phyloP scores from a whole-genome alignment of 73 alveolate genomes.

The Paramecium tetraurelia region DNA sequence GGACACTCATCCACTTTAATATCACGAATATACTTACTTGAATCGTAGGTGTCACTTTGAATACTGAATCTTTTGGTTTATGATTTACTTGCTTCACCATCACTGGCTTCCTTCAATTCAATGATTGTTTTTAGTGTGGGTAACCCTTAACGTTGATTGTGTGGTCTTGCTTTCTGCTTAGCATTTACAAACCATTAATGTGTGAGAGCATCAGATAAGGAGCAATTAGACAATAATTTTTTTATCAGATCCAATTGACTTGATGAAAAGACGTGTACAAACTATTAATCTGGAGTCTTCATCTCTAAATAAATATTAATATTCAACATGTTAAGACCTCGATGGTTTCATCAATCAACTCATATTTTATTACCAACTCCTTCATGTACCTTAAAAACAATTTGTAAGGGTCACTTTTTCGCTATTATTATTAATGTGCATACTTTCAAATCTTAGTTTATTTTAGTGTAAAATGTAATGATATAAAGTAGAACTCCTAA shows the following conservation, averaged over 20 bases:
- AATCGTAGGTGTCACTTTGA: neutral
- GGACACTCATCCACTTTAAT: neutral
- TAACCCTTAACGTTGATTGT: neutral
- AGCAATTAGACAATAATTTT: neutral
- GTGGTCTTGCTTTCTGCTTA: constrained; percentile 2
- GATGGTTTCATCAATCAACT: neutral
- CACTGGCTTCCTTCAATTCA: constrained; percentile 35
- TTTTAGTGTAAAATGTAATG: neutral
- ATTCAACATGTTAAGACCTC: neutral
- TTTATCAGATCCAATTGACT: constrained; percentile 29
- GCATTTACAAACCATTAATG: constrained; percentile 47
- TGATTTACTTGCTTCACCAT: constrained; percentile 16
- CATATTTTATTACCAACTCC: neutral
- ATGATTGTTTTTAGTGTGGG: constrained; percentile 10
- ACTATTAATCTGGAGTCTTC: constrained; percentile 22
- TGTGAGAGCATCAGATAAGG: neutral
- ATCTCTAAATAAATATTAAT: neutral
- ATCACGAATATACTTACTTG: neutral
- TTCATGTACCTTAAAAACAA: neutral
- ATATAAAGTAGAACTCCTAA: constrained; percentile 19
- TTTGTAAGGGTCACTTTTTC: constrained; percentile 17
- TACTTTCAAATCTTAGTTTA: neutral
- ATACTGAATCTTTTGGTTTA: constrained; percentile 1
- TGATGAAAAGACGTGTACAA: neutral
- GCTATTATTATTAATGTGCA: neutral